phyloP scores from a whole-genome alignment of 176 grass and related monocot genomes.

The Hyparrhenia diplandra region DNA sequence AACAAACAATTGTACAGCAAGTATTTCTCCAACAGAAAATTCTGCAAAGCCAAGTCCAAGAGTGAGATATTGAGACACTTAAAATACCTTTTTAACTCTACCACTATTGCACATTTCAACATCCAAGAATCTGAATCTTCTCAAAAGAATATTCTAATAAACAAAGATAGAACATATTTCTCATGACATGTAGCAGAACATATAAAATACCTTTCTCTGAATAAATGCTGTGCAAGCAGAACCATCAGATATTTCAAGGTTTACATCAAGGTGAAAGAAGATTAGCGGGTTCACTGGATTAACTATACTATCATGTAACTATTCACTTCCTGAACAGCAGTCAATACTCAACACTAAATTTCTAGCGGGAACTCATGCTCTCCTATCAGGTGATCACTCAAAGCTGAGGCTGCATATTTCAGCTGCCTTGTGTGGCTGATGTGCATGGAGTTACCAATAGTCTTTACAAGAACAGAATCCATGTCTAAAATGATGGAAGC shows the following conservation, averaged over 20 bases:
- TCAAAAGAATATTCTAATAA: constrained; percentile 18
- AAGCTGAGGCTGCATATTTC: not conserved
- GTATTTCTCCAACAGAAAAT: no score
- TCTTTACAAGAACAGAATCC: constrained; percentile 84
- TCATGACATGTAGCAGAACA: constrained; percentile 3
- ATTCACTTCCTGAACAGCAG: not conserved
- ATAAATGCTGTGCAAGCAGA: not conserved
- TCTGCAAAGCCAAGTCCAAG: no score
- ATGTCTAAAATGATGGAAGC: constrained; percentile 75
- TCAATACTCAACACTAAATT: not conserved
- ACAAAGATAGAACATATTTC: constrained; percentile 5
- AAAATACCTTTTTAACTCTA: no score
- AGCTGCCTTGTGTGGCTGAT: not conserved
- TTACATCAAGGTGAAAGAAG: not conserved
- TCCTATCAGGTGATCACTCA: not conserved
- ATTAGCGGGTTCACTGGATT: not conserved
- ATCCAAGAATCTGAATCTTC: not conserved
- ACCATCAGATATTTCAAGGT: not conserved
- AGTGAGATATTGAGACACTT: no score
- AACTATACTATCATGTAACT: not conserved
- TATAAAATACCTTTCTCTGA: constrained; percentile 10
- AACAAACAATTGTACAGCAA: no score
- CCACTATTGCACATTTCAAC: no score
- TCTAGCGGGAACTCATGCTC: not conserved
- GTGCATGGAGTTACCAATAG: constrained; percentile 48